Evolutionary conservation across 2,329 filamentous ascomycete genomes (phyloP).

Genomic region (Penicillium thymicola): DNA sequence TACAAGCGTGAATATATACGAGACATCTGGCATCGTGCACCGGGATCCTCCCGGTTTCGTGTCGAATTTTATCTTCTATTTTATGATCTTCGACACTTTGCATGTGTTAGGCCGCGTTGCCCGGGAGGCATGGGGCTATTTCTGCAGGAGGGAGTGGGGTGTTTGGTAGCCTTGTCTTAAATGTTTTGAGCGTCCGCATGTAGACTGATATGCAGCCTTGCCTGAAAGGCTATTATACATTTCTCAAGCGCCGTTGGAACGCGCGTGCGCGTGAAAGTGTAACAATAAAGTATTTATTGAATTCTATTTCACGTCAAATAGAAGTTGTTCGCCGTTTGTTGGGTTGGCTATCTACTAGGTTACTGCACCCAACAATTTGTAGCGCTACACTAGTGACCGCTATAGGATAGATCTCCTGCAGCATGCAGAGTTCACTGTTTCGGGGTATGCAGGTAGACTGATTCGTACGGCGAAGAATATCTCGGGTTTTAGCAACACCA

Average conservation of each 20-base stretch:
- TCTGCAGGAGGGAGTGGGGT: neutral
- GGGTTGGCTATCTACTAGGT: neutral
- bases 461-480: neutral
- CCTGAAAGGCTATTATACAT: neutral
- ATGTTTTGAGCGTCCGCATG: neutral
- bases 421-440: conserved; percentile 1
- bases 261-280: neutral
- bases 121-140: neutral
- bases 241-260: neutral
- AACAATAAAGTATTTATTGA: neutral
- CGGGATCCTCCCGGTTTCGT: neutral
- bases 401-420: conserved; percentile 9
- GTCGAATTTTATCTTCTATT: neutral
- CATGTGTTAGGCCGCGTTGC: neutral
- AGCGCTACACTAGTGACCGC: neutral
- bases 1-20: neutral
- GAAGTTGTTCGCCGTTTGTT: neutral
- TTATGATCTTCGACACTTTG: neutral
- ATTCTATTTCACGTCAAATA: neutral
- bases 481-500: too few relatives aligned
- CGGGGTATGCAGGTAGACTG: conserved; percentile 3
- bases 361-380: neutral
- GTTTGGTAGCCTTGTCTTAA: neutral
- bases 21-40: neutral
- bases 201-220: neutral